Evolutionary conservation across 306 rosid species (phyloP), one percentile per base, ranked within the genome.

Genomic region (Cucurbita maxima): DNA sequence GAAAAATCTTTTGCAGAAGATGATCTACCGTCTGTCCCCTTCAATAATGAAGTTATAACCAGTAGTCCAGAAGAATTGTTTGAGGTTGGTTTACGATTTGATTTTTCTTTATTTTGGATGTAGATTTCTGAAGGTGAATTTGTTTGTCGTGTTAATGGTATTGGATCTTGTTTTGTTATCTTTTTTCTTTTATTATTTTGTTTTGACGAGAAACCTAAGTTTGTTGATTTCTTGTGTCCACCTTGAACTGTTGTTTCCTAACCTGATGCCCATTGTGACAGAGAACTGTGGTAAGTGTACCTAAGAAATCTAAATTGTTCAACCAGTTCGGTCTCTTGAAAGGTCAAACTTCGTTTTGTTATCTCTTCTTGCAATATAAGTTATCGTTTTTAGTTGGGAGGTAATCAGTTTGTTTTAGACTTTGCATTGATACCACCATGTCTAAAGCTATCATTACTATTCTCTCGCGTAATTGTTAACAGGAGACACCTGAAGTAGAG

Each of bases 401-500:
- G 19, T 19, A 6, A 47, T 7, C 6, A 4, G 73, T 45, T 20
- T 11, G 41, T 45, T 67, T 8, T 25, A 47, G 73, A 22, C 15
- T 45, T 45, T 22, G 34, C 73, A 43, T 64, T 43, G 72, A 43
- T 66, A 10, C 54, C 34, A 5, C 45, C 54, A 10, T 67, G 41
- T 68, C 41, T 47, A 47, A 47, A 47, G 57, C 73, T 62, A 68
- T 19, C 10, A 8, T 50, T 51, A 30, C 63, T 15, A 47, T 59
- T 70, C 34, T 66, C 30, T 76, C 52, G 79, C 75, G 70, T 78
- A 79, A 61, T 62, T 69, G 70, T 70, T 30, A 58, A 78, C 87
- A 86, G 88, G 92, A 84, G 80, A 86, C 57, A 56, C 83, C 85
- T 77, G 88, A 84, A 69, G 81, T 75, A 78, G 75, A 85, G 79